Evolutionary conservation across 371 early-diverging fungal genomes (phyloP).

Genomic region (Apophysomyces trapeziformis): DNA sequence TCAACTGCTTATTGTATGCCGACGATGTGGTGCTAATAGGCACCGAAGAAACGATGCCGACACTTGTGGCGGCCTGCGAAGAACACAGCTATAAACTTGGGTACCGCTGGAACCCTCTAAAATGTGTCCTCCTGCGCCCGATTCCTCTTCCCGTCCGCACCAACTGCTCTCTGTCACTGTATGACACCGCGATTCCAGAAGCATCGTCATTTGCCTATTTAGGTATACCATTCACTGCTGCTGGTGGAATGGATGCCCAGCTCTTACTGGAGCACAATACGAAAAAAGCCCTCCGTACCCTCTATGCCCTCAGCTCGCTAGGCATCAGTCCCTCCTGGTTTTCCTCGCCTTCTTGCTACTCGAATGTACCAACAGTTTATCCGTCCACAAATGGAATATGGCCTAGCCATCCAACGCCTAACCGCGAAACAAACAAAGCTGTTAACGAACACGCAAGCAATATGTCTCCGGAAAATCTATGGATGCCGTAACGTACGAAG

Average conservation of each 20-base stretch:
- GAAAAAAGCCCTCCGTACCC: neutral
- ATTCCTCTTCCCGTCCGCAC: neutral
- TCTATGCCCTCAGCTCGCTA: slow-evolving; percentile 11
- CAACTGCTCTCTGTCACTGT: slow-evolving; percentile 11
- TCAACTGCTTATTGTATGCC: too few relatives aligned
- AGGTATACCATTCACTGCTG: slow-evolving; percentile 18
- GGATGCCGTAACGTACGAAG: neutral
- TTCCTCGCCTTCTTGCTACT: slow-evolving; percentile 5
- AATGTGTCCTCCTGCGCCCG: slow-evolving; percentile 29
- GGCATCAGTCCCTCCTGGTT: slow-evolving; percentile 9
- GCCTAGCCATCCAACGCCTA: slow-evolving; percentile 11
- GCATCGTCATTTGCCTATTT: slow-evolving; percentile 15
- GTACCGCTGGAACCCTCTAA: slow-evolving; percentile 34
- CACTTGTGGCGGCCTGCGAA: too few relatives aligned
- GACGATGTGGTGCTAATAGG: too few relatives aligned
- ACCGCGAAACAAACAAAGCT: neutral
- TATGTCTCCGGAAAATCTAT: slow-evolving; percentile 16
- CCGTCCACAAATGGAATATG: slow-evolving; percentile 15
- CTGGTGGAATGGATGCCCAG: slow-evolving; percentile 10
- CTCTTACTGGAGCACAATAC: slow-evolving; percentile 6
- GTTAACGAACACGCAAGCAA: slow-evolving; percentile 6
- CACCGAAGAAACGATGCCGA: too few relatives aligned
- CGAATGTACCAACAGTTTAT: slow-evolving; percentile 13
- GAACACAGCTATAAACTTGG: slow-evolving; percentile 22
- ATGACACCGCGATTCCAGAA: slow-evolving; percentile 13